These are phyloP conservation scores for Tuber calosporum DNA, from an alignment of 495 filamentous ascomycete genomes.

Conservation along the genomic window DNA sequence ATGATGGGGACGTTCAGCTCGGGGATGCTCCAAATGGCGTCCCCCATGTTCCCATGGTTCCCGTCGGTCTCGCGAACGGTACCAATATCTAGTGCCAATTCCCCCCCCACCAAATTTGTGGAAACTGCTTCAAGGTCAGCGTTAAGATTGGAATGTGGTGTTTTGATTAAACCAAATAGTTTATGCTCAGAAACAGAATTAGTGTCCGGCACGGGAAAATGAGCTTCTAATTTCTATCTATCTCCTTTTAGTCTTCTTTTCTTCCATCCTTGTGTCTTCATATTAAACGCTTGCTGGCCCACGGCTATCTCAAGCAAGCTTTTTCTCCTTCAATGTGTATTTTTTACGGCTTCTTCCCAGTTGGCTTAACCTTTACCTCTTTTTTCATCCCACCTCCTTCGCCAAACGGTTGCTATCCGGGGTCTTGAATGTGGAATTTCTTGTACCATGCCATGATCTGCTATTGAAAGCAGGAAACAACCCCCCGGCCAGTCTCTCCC, in stretches of 20 bases:
- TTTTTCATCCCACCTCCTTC: not conserved
- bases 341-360: not conserved
- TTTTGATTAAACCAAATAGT: not conserved
- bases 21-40: slow-evolving; percentile 37
- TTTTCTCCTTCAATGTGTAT: slow-evolving; percentile 1
- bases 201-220: not conserved
- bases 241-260: not conserved
- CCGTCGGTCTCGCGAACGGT: slow-evolving; percentile 25
- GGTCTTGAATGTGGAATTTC: not conserved
- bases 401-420: not conserved
- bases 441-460: not conserved
- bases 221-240: not conserved
- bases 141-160: not conserved
- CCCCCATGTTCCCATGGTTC: slow-evolving; percentile 10
- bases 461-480: not conserved
- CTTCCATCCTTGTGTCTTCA: not conserved
- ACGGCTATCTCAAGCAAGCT: not conserved
- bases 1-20: slow-evolving; percentile 47
- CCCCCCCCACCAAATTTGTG: not conserved
- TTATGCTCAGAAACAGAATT: not conserved
- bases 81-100: slow-evolving; percentile 4
- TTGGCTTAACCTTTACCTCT: not conserved
- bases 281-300: not conserved
- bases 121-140: not conserved
- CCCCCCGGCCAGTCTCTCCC: not conserved